phyloP scores from a whole-genome alignment of 345 rosid species.

The Salix caprea region DNA sequence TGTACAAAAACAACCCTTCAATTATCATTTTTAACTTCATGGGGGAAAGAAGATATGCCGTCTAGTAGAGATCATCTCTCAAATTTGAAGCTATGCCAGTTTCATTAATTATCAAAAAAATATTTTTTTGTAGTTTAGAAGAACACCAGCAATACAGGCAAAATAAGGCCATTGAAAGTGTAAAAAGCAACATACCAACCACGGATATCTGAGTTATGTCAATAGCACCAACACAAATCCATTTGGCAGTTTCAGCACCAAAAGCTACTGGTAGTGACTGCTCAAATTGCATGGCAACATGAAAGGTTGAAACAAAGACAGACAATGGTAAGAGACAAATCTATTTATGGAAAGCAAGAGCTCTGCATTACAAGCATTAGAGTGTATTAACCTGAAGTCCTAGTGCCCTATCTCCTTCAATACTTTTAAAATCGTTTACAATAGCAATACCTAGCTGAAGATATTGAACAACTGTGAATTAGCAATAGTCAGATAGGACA shows the following conservation, averaged over 20 bases:
- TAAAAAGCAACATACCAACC: conserved; percentile 51
- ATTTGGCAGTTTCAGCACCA: conserved; percentile 96
- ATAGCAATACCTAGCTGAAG: conserved; percentile 87
- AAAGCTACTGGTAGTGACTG: conserved; percentile 97
- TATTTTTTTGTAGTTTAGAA: not conserved
- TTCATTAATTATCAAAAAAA: not conserved
- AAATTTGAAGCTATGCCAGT: not conserved
- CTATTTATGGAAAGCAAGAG: conserved; percentile 7
- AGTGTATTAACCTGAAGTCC: conserved; percentile 68
- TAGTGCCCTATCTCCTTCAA: conserved; percentile 93
- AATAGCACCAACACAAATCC: conserved; percentile 98
- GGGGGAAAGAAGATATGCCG: not conserved
- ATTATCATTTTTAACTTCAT: not conserved
- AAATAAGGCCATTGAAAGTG: not conserved
- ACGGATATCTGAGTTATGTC: conserved; percentile 90
- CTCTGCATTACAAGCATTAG: not conserved
- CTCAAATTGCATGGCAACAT: conserved; percentile 12
- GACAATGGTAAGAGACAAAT: not conserved
- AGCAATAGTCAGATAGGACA: not conserved
- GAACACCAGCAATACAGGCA: not conserved
- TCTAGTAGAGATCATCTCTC: not conserved
- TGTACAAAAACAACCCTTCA: not conserved
- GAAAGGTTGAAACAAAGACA: not conserved
- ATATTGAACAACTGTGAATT: conserved; percentile 17
- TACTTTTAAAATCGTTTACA: conserved; percentile 94